Evolutionary conservation across 2,329 filamentous ascomycete species (phyloP).

Genomic region (Aspergillus candidus): DNA sequence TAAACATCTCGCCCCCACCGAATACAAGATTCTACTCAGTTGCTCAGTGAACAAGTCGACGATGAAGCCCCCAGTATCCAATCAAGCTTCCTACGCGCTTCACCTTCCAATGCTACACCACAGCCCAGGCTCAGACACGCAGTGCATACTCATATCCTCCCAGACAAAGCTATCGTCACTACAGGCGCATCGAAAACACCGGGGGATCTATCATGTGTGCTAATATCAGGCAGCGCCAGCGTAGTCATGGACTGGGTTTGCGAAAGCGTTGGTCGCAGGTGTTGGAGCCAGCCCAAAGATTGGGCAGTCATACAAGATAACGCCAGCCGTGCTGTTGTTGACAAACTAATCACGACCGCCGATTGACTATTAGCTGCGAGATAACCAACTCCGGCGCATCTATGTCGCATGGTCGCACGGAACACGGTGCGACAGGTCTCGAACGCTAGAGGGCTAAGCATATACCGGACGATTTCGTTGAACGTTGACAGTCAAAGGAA

Average conservation of each 20-base stretch:
- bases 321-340: constrained; percentile 41
- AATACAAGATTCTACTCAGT: too few species aligned
- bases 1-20: too few species aligned
- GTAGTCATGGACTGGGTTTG: constrained; percentile 53
- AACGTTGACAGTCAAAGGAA: constrained; percentile 54
- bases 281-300: constrained; percentile 38
- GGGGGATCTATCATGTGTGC: constrained; percentile 33
- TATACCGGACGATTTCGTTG: constrained; percentile 22
- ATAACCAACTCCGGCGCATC: constrained; percentile 50
- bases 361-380: constrained; percentile 46
- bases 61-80: too few species aligned
- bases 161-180: constrained; percentile 33
- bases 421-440: constrained; percentile 19
- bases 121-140: too few species aligned
- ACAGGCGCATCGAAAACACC: constrained; percentile 39
- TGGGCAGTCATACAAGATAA: constrained; percentile 54
- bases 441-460: too few species aligned
- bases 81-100: too few species aligned
- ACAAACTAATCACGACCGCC: constrained; percentile 31
- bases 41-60: too few species aligned
- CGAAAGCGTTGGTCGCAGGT: constrained; percentile 47
- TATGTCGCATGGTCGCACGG: constrained; percentile 52
- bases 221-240: constrained; percentile 38
- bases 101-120: too few species aligned
- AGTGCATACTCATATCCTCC: constrained; percentile 1